A percentile compares a stretch with the other conserved stretches of the same genome.
phyloP scores from a whole-genome alignment of 305 asterid genomes.

The Plantago coronopus region DNA sequence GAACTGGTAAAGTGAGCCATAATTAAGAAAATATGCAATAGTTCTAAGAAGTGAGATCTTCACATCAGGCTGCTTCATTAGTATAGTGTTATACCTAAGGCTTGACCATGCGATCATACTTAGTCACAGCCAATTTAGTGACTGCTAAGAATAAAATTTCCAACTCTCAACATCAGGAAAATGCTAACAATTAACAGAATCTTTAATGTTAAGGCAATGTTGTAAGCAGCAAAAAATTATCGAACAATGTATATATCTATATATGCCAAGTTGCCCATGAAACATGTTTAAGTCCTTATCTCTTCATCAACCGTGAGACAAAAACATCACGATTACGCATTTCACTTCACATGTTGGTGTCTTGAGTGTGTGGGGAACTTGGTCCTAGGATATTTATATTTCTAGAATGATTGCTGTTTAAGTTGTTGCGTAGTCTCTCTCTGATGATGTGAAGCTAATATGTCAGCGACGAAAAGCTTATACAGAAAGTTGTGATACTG shows the following conservation, averaged over 20 bases:
- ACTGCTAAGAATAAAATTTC: constrained; percentile 3
- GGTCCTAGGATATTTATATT: too few relatives aligned
- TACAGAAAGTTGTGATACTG: not conserved
- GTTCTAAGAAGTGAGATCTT: not conserved
- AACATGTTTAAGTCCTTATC: too few relatives aligned
- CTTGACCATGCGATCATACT: not conserved
- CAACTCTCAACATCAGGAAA: not conserved
- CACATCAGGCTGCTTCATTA: not conserved
- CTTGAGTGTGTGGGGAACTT: too few relatives aligned
- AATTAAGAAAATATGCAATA: too few relatives aligned
- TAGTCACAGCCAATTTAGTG: constrained; percentile 4
- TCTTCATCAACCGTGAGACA: too few relatives aligned
- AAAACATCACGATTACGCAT: too few relatives aligned
- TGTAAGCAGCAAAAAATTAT: not conserved
- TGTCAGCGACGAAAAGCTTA: not conserved
- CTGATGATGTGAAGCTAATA: not conserved
- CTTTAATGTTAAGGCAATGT: not conserved
- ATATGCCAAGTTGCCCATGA: too few relatives aligned
- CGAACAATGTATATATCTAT: not conserved
- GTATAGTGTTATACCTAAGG: too few relatives aligned
- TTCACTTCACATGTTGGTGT: too few relatives aligned
- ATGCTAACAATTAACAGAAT: not conserved
- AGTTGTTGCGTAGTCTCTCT: too few relatives aligned
- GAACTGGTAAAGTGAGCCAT: not conserved
- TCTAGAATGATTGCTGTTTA: too few relatives aligned